Percentiles rank a stretch among this genome's conserved stretches.
Evolutionary conservation across 2,329 filamentous ascomycete species (phyloP).

Genomic region (Microsporum canis): DNA sequence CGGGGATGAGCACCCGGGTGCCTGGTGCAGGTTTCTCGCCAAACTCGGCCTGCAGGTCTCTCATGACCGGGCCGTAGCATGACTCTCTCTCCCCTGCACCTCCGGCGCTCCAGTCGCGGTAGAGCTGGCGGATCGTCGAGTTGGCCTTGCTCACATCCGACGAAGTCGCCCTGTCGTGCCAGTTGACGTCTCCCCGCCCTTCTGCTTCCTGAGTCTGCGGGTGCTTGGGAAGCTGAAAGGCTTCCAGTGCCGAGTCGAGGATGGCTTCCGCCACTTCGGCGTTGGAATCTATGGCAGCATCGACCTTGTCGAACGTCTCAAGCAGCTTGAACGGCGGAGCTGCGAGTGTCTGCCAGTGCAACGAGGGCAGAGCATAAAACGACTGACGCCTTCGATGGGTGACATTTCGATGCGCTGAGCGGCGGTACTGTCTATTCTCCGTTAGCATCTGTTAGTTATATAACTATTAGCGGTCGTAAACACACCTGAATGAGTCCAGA

Average conservation of each 20-base stretch:
- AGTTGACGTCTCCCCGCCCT: conserved; percentile 36
- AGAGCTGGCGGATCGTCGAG: conserved; percentile 86
- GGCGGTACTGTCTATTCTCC: conserved; percentile 62
- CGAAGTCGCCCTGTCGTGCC: conserved; percentile 59
- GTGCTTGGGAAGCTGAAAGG: conserved; percentile 47
- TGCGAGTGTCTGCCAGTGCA: conserved; percentile 74
- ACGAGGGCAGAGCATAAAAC: conserved; percentile 79
- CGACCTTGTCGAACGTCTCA: conserved; percentile 64
- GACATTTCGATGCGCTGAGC: conserved; percentile 74
- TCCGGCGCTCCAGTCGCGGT: conserved; percentile 82
- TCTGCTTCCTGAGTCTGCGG: conserved; percentile 18
- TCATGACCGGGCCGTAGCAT: conserved; percentile 64
- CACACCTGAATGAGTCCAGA: conserved; percentile 75
- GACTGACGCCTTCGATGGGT: conserved; percentile 83
- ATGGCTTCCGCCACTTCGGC: conserved; percentile 73
- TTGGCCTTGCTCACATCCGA: conserved; percentile 80
- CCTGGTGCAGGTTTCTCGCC: conserved; percentile 26
- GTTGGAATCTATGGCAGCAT: conserved; percentile 81
- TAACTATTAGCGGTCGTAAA: not conserved
- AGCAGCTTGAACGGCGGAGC: conserved; percentile 72
- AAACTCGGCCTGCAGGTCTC: conserved; percentile 47
- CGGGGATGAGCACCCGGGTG: conserved; percentile 68
- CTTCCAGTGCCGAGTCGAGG: conserved; percentile 54
- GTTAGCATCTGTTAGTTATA: conserved; percentile 7
- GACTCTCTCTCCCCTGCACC: conserved; percentile 62